phyloP scores from a whole-genome alignment of 2,329 filamentous ascomycete species.

The Plenodomus tracheiphilus region DNA sequence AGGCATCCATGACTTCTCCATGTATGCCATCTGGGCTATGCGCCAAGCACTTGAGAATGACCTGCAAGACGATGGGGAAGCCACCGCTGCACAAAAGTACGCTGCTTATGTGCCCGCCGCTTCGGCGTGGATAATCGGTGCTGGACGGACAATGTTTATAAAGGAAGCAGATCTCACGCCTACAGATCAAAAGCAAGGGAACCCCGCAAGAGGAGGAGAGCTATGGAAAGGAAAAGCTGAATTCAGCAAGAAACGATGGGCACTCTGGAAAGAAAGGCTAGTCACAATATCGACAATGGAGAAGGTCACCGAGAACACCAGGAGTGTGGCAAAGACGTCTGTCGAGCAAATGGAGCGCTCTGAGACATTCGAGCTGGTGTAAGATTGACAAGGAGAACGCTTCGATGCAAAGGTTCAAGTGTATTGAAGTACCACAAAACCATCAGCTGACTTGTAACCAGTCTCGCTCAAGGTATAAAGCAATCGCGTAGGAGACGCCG shows the following conservation, averaged over 20 bases:
- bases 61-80: constrained; percentile 16
- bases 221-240: constrained; percentile 35
- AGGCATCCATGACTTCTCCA: constrained; percentile 16
- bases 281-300: constrained; percentile 23
- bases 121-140: constrained; percentile 31
- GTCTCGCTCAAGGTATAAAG: not conserved
- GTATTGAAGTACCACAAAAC: not conserved
- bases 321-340: constrained; percentile 25
- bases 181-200: constrained; percentile 26
- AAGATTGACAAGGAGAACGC: not conserved
- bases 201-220: constrained; percentile 32
- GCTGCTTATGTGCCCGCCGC: constrained; percentile 35
- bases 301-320: constrained; percentile 26
- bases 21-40: constrained; percentile 36
- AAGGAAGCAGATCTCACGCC: constrained; percentile 36
- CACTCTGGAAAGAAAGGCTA: constrained; percentile 39
- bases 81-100: constrained; percentile 26
- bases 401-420: not conserved
- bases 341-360: constrained; percentile 34
- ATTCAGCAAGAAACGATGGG: constrained; percentile 39
- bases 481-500: not conserved
- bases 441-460: not conserved
- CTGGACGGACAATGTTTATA: constrained; percentile 24
- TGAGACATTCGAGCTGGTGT: constrained; percentile 20
- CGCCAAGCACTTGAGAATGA: constrained; percentile 32